A percentile compares a stretch with the other conserved stretches of the same genome.
Conservation (phyloP, 441 rosid genomes). For the Corymbia calophylla region DNA sequence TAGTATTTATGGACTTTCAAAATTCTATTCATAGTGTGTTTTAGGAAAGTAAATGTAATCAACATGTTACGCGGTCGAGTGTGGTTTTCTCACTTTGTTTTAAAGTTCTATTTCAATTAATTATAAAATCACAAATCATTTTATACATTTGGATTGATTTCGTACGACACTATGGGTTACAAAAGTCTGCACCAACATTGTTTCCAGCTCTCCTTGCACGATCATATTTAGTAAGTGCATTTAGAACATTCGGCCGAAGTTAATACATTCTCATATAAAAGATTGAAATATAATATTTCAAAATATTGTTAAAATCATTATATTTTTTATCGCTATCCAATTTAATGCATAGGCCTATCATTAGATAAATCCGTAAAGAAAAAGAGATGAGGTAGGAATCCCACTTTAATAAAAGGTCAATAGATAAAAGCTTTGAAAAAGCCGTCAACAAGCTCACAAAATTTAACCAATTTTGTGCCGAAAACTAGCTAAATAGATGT, state of each 20-base stretch:
- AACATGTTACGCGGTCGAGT: not conserved
- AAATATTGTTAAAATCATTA: not conserved
- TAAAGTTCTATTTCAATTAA: not conserved
- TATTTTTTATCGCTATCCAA: no score
- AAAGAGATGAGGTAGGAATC: no score
- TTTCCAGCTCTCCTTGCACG: fast-evolving
- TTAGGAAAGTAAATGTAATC: not conserved
- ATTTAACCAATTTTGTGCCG: not conserved
- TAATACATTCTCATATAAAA: no score
- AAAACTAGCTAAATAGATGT: no score
- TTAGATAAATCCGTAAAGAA: fast-evolving
- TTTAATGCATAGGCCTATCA: no score
- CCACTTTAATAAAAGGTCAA: not conserved
- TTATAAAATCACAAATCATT: not conserved
- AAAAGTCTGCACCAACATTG: not conserved
- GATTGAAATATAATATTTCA: no score
- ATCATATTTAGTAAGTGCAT: not conserved
- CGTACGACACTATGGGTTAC: not conserved
- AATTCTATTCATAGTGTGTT: not conserved
- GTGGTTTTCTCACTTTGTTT: not conserved
- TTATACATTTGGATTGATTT: not conserved
- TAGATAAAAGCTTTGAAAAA: not conserved
- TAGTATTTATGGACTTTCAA: not conserved
- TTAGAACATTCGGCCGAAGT: not conserved
- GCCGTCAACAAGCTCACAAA: fast-evolving